Evolutionary conservation across 306 rosid species (phyloP).

Genomic region (Vigna reflexopilosa): DNA sequence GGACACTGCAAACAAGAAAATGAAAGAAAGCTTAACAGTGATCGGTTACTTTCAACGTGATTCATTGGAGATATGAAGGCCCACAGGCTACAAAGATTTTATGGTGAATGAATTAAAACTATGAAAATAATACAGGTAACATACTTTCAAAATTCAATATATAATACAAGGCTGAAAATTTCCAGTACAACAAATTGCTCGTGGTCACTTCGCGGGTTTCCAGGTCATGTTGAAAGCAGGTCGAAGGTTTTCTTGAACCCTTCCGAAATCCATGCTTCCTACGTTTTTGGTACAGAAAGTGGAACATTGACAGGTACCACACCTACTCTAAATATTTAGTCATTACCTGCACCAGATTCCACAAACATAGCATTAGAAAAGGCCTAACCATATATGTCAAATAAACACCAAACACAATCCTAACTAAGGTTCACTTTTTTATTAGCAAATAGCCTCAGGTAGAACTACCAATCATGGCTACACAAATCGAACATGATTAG

Average conservation of each 20-base stretch:
- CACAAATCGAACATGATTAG: neutral
- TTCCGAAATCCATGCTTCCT: slow-evolving; percentile 36
- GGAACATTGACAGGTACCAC: slow-evolving; percentile 23
- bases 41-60: slow-evolving; percentile 31
- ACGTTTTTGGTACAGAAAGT: slow-evolving; percentile 15
- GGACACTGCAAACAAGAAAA: neutral
- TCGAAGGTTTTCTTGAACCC: slow-evolving; percentile 28
- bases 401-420: slow-evolving; percentile 27
- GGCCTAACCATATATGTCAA: neutral
- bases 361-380: slow-evolving; percentile 29
- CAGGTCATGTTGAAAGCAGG: slow-evolving; percentile 39
- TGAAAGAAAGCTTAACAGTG: neutral
- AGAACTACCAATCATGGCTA: neutral
- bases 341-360: slow-evolving; percentile 53
- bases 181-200: slow-evolving; percentile 29
- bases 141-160: slow-evolving; percentile 46
- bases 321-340: slow-evolving; percentile 37
- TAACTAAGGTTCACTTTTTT: slow-evolving; percentile 4
- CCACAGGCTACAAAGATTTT: slow-evolving; percentile 27
- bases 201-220: slow-evolving; percentile 34
- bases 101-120: slow-evolving; percentile 46
- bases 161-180: slow-evolving; percentile 50
- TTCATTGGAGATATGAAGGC: slow-evolving; percentile 16
- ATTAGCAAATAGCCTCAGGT: slow-evolving; percentile 9
- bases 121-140: slow-evolving; percentile 40